Evolutionary conservation across 495 filamentous ascomycete species (phyloP).

Genomic region (Oidiodendron maius): DNA sequence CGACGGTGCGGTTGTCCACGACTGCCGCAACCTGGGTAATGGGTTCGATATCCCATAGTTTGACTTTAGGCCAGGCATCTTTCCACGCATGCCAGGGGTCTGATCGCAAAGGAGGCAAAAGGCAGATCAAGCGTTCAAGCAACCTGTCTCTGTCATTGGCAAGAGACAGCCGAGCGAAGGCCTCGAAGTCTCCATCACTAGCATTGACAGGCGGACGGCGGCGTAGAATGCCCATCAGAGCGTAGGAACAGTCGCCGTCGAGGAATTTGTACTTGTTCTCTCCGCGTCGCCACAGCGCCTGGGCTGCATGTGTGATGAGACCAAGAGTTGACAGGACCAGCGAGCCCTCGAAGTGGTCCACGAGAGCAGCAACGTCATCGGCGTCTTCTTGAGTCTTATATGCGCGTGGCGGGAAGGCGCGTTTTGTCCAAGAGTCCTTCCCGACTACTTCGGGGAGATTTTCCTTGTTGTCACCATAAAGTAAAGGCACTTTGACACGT

Average conservation of each 20-base stretch:
- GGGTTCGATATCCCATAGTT: constrained; percentile 42
- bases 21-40: constrained; percentile 31
- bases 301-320: constrained; percentile 22
- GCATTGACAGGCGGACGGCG: constrained; percentile 27
- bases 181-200: constrained; percentile 36
- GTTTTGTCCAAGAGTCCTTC: not conserved
- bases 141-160: constrained; percentile 35
- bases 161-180: constrained; percentile 38
- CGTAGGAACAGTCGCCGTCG: constrained; percentile 36
- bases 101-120: constrained; percentile 29
- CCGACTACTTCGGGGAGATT: no score
- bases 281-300: constrained; percentile 6
- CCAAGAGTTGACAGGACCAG: constrained; percentile 32
- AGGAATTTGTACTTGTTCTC: not conserved
- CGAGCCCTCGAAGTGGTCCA: constrained; percentile 33
- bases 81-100: constrained; percentile 18
- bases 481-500: no score
- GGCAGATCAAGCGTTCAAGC: constrained; percentile 37
- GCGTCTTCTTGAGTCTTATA: not conserved
- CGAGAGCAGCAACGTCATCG: constrained; percentile 9
- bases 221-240: constrained; percentile 39
- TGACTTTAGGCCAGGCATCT: constrained; percentile 14
- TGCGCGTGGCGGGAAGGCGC: not conserved
- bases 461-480: no score
- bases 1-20: constrained; percentile 29